Evolutionary conservation across 345 rosid species (phyloP), one percentile per base, ranked within the genome.

Genomic region (Eucalyptus coolabah): DNA sequence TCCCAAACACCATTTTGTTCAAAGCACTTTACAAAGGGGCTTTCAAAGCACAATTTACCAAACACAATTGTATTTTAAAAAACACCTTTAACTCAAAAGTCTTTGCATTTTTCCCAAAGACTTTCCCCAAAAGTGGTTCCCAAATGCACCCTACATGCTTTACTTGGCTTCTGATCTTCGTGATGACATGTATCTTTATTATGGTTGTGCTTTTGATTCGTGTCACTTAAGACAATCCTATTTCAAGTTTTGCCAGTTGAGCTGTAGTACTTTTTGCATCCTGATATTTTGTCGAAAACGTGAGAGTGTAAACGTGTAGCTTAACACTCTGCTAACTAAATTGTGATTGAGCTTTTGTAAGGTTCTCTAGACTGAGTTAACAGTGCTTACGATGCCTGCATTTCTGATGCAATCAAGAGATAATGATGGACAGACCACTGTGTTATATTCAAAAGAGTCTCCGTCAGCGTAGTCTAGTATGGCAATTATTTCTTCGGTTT

Each of bases 131-230:
- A 50, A 50, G 7, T 50, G 18, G 3, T 50, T 50, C 18, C 51
- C 51, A 50, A 50, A 49, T 6, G 2, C 50, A 49, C 50, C 50
- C 4, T 45, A 92, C 96, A 13, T 97, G 98, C 90, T 95, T 97
- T 94, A 95, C 95, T 10, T 96, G 98, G 98, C 95, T 97, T 28
- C 86, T 95, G 77, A 93, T 97, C 87, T 94, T 97, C 12, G 91
- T 67, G 85, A 97, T 96, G 99, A 94, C 92, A 2, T 94, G 95
- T 89, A 89, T 96, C 53, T 97, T 97, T 89, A 88, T 97, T 89
- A 95, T 97, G 98, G 99, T 96, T 87, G 97, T 96, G 49, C 94
- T 96, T 59, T 91, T 97, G 45, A 96, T 97, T 89, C 97, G 97
- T 26, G 95, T 95, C 86, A 96, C 99, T 65, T 97, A 88, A 92